Base-by-base conservation (phyloP, 2,329 filamentous ascomycete species). In the Curvularia lunata region DNA sequence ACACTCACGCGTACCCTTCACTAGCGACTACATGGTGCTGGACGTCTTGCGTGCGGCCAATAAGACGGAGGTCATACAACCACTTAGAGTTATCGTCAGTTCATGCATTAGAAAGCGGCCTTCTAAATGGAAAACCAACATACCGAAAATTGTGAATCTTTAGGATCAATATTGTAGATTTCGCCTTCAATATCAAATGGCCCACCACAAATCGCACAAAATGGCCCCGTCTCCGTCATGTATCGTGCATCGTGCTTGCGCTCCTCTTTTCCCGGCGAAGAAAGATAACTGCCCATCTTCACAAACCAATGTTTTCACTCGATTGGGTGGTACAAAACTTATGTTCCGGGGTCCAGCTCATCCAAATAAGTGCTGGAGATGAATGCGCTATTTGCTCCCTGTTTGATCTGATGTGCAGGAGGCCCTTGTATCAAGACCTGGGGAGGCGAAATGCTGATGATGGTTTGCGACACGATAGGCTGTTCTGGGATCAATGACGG, bases 181-280 rank as follows among this genome's bases (percentile, higher is more conserved):
- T 65, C 59, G 5, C 61, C 64, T 38, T 68, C 57, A 5, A 72
- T 51, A 18, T 68, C 66, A 47, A 73, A 72, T 1, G 66, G 69
- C 3, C 62, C 63, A 23, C 71, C 68, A 40, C 70, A 72, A 16
- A 71, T 52, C 1, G 71, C 63, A 56, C 71, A 73, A 46, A 66
- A 71, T 10, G 60, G 59, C 6, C 62, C 61, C 1, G 56, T 58
- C 37, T 72, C 67, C 63, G 72, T 74, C 2, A 60, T 54, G 19
- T 57, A 59, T 18, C 45, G 52, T 10, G 63, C 63, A 25, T 68
- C 66, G n/a, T 56, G 61, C 32, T 61, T 66, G 58, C 61, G 66
- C 25, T 51, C 41, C 1, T 52, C 40, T 19, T 57, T 28, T 12
- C 27, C 27, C 32, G 54, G 50, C 9, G 61, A 61, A 23, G 66